Conservation (phyloP, 2,329 filamentous ascomycete genomes). For the Golovinomyces cichoracearum region DNA sequence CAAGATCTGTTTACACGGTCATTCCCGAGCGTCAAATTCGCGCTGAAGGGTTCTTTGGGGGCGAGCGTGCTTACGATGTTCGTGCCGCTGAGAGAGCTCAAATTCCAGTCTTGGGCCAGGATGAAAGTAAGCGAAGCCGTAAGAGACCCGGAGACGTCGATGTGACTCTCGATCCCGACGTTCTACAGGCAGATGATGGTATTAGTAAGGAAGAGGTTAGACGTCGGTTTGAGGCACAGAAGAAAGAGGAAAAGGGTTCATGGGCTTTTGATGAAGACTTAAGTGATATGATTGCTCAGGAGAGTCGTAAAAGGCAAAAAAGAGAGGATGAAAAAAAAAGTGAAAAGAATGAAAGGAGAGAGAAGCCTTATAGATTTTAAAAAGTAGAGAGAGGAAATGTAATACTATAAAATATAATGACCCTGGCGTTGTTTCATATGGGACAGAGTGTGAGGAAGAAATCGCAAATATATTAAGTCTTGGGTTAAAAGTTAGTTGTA, state of each 20-base stretch:
- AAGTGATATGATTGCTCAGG: constrained; percentile 84
- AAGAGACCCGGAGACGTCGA: constrained; percentile 96
- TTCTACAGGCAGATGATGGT: constrained; percentile 45
- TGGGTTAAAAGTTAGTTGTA: no score
- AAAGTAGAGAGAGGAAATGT: no score
- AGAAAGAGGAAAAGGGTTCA: constrained; percentile 32
- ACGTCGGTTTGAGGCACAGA: constrained; percentile 50
- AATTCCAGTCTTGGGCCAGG: constrained; percentile 52
- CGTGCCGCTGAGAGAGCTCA: constrained; percentile 28
- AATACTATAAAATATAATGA: no score
- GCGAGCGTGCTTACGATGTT: constrained; percentile 79
- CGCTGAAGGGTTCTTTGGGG: constrained; percentile 84
- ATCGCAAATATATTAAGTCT: no score
- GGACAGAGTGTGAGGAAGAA: no score
- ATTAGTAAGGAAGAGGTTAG: constrained; percentile 65
- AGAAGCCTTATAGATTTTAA: constrained; percentile 13
- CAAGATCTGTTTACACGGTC: constrained; percentile 65
- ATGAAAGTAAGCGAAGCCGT: constrained; percentile 52
- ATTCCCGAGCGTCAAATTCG: constrained; percentile 69
- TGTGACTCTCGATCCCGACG: constrained; percentile 68
- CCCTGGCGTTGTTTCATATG: no score
- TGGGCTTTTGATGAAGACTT: constrained; percentile 64
- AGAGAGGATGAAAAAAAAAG: constrained; percentile 55
- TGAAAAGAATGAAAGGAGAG: constrained; percentile 30
- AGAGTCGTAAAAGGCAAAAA: constrained; percentile 74